Evolutionary conservation across 768 basidiomycete species (phyloP).

Genomic region (Boletus edulis): DNA sequence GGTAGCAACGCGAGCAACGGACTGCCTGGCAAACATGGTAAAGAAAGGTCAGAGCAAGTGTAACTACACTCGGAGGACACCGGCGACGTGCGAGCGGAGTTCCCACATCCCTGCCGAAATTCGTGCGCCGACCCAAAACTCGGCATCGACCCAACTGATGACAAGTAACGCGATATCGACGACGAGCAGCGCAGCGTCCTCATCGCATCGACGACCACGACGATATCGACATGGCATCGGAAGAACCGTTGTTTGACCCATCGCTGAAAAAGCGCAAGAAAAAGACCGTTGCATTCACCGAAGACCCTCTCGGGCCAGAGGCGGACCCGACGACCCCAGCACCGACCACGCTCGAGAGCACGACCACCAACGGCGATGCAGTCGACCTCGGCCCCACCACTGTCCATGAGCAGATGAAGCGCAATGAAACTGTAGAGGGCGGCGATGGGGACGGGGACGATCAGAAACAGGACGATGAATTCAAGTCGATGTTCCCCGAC

Average conservation of each 20-base stretch:
- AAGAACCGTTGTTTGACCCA: constrained; percentile 80
- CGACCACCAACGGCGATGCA: constrained; percentile 65
- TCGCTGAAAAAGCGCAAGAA: constrained; percentile 88
- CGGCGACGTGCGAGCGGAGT: constrained; percentile 34
- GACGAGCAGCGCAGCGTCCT: constrained; percentile 6
- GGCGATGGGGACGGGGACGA: constrained; percentile 34
- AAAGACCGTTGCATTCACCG: constrained; percentile 81
- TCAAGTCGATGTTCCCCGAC: constrained; percentile 77
- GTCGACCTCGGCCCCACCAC: constrained; percentile 79
- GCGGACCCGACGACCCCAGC: constrained; percentile 80
- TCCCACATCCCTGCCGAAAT: constrained; percentile 16
- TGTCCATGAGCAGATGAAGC: constrained; percentile 71
- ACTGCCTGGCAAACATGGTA: constrained; percentile 49
- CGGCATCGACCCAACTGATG: constrained; percentile 24
- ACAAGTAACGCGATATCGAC: constrained; percentile 9
- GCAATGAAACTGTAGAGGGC: constrained; percentile 36
- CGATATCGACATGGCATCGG: constrained; percentile 47
- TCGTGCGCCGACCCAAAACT: constrained; percentile 21
- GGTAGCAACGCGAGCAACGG: constrained; percentile 41
- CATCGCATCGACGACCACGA: constrained; percentile 14
- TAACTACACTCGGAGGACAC: constrained; percentile 27
- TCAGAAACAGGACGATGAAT: constrained; percentile 68
- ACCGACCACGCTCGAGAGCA: constrained; percentile 68
- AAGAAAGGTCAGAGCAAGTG: background rate
- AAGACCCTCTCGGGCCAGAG: constrained; percentile 79